phyloP scores from a whole-genome alignment of 179 eudicot genomes.

The Kewa caespitosa region DNA sequence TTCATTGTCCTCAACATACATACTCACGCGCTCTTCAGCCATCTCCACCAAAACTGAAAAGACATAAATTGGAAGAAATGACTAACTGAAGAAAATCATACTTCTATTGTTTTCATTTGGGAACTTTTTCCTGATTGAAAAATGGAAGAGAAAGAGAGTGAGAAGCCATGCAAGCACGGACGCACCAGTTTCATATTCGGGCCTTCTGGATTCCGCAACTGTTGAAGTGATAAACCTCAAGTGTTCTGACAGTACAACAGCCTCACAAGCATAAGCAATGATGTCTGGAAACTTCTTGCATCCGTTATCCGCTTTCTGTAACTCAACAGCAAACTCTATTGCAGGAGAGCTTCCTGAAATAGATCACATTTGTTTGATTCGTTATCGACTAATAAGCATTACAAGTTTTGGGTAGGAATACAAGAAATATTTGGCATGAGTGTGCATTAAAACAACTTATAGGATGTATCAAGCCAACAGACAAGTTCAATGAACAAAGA shows the following conservation, averaged over 20 bases:
- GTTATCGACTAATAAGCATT: neutral
- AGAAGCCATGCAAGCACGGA: neutral
- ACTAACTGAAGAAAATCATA: neutral
- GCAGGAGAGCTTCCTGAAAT: constrained; percentile 7
- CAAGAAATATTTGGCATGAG: neutral
- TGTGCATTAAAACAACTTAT: neutral
- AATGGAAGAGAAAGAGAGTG: neutral
- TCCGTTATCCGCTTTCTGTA: neutral
- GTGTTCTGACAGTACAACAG: constrained; percentile 3
- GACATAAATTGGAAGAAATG: neutral
- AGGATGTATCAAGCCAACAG: neutral
- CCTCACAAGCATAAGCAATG: constrained; percentile 9
- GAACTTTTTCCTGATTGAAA: too few relatives aligned
- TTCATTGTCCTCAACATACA: neutral
- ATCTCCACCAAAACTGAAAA: constrained; percentile 9
- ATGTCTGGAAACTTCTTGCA: constrained; percentile 7
- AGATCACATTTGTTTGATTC: neutral
- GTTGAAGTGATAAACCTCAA: constrained; percentile 4
- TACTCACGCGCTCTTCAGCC: neutral
- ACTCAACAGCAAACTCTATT: constrained; percentile 5
- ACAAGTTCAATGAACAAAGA: neutral
- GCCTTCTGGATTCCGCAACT: neutral
- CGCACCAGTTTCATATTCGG: neutral
- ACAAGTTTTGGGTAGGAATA: neutral
- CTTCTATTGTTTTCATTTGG: too few relatives aligned